Base-by-base conservation (phyloP, 768 basidiomycete genomes). In the Russula virescens region DNA sequence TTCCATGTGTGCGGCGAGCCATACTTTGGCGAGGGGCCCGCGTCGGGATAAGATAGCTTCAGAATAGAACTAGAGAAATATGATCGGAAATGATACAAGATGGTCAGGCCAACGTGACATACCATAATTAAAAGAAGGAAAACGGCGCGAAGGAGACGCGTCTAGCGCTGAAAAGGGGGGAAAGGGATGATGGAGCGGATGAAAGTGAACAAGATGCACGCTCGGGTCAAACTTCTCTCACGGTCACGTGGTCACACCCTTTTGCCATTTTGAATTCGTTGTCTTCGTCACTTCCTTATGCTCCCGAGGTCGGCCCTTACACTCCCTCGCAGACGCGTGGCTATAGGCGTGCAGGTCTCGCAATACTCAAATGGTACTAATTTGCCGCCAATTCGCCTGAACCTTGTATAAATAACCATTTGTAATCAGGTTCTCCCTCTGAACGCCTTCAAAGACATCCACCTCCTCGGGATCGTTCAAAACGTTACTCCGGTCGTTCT, bases 1-100 rank as follows among this genome's bases (percentile, higher is more conserved):
- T 75, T 98, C 94, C 87, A 96, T 94, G 80, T 98, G 96, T 1
- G 97, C 96, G 46, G 96, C 95, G 58, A 99, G 88, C 97, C 97
- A 99, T 79, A 99, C 94, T 78, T 88, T 92, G 40, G 94, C 96
- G 43, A 99, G 80, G 4, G 96, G 92, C 48, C 96, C 95, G 60
- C 93, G 88, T 69, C 94, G 88, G 50, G 93, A 92, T 68, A 97
- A 82, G 74, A 98, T 93, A 40, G 92, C 87, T 73, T 97, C 94
- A 54, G 93, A 94, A 73, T 92, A 95, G 74, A 94, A 94, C 91
- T 91, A 26, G 11, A 14, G 23, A 8, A 28, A 10, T 55, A 19
- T 10, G 25, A 28, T 46, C 63, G 25, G 62, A 64, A 38, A 52
- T 28, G 5, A 53, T 28, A 48, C 49, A 55, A 43, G 59, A 52